Evolutionary conservation across 2,329 filamentous ascomycete genomes (phyloP), one percentile per base, ranked within the genome.

Genomic region (Cytospora piceicola): DNA sequence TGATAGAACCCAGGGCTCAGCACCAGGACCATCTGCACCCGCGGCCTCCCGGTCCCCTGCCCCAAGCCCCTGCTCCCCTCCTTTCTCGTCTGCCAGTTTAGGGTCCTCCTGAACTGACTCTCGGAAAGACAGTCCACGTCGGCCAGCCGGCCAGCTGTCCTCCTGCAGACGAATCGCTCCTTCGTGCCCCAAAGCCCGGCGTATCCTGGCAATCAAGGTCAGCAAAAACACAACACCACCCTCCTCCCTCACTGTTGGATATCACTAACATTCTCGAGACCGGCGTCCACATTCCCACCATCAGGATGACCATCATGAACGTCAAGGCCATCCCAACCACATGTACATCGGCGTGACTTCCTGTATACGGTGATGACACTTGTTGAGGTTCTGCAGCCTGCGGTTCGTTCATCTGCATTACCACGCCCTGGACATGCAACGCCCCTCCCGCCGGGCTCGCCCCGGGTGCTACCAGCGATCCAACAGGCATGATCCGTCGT

Each of bases 241-340:
- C 20, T 20, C 20, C 7, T 2, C 15, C 36, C 15, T n/a, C 12
- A 11, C 15, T 49, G 32, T 32, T 20, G 51, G 32, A 4, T 42
- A 2, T 36, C 9, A 65, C 72, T 63, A 36, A 76, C 75, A 69
- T 68, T 52, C 69, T 58, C 2, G 59, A 61, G 12, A 67, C 46
- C 11, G 67, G 58, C 4, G 67, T 67, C 69, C 68, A 74, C 11
- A 71, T 69, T 70, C 77, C 76, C 20, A 75, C 69, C 6, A 69
- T 59, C 8, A 77, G 67, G 29, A 77, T 72, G 9, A 73, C 69
- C 29, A 73, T 24, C 42, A 77, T 55, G 55, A 76, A 78, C 6
- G 71, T 68, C 14, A 72, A 60, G 1, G 73, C 72, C 29, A 77
- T 63, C 56, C 69, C 68, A 32, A 77, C 72, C n/a, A 75, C 70